Evolutionary conservation across 2,329 filamentous ascomycete species (phyloP), one percentile per base, ranked within the genome.

Genomic region (Bipolaris sorokiniana): DNA sequence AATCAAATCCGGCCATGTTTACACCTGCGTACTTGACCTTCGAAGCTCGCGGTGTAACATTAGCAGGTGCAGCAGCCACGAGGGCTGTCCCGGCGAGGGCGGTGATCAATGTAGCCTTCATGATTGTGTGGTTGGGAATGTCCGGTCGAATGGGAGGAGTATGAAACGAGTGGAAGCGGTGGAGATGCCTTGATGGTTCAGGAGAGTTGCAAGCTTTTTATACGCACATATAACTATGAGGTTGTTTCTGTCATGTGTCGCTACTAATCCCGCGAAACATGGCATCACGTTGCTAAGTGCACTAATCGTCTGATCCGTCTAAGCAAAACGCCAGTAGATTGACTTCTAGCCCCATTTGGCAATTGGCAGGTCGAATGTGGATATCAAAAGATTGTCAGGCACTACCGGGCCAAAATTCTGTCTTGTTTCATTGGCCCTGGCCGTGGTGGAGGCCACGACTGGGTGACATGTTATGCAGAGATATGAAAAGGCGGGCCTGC

Each of bases 1-100:
- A 82, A 56, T 83, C 81, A 52, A 80, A 81, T 1, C 81, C 81
- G 5, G 80, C 77, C 51, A 82, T 80, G 62, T 80, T 81, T 28
- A 78, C 68, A 45, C 78, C 78, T 10, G 64, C 71, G 49, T 67
- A 74, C 22, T 68, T 44, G 23, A 44, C 41, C 6, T 28, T 44
- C 7, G 41, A 44, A 44, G 41, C 23, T 44, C 41, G 23, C 3
- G 41, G 41, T 44, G 41, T 26, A 31, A 44, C 41, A 28, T 44
- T 44, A 7, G 41, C 15, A 44, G 41, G 41, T 23, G 41, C 41
- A 28, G 41, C 41, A 44, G 41, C 41, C 15, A 44, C 41, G 4
- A 44, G 7, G 41, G 23, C 10, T 11, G 41, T 26, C 2, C 41
- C 41, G 3, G 22, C 23, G 23, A 44, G 41, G 23, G 15, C 41